These are phyloP conservation scores for Albifimbria verrucaria DNA, from an alignment of 2,329 filamentous ascomycete species.

Conservation along the genomic window DNA sequence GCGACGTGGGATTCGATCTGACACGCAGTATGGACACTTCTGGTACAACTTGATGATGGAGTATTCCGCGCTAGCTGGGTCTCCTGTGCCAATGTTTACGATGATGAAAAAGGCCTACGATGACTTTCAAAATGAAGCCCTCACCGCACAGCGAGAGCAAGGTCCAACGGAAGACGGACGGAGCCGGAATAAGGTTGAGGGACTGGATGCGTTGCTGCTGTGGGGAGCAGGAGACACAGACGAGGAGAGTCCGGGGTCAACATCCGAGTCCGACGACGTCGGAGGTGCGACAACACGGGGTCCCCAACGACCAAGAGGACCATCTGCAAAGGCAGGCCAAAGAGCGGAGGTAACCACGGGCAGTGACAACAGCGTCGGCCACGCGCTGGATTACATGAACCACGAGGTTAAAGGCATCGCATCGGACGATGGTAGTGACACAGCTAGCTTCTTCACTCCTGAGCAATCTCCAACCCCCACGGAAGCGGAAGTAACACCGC, in stretches of 20 bases:
- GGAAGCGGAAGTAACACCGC: background rate
- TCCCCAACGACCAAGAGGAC: background rate
- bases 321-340: background rate
- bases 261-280: conserved; percentile 8
- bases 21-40: conserved; percentile 15
- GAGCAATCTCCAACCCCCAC: background rate
- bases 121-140: conserved; percentile 15
- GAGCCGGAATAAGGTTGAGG: conserved; percentile 6
- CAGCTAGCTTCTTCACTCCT: background rate
- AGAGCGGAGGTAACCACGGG: background rate
- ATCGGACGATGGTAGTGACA: background rate
- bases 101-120: conserved; percentile 19
- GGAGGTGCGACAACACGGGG: background rate
- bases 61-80: conserved; percentile 14
- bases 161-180: conserved; percentile 5
- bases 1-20: conserved; percentile 11
- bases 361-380: background rate
- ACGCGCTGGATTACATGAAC: background rate
- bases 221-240: conserved; percentile 15
- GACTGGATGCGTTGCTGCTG: conserved; percentile 15
- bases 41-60: conserved; percentile 21
- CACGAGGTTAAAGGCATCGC: background rate
- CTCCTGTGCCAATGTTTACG: conserved; percentile 17
- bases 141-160: conserved; percentile 5
- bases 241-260: conserved; percentile 11